Evolutionary conservation across 805 yeast species (phyloP), one percentile per base, ranked within the genome.

Genomic region (Candida xyloterini): DNA sequence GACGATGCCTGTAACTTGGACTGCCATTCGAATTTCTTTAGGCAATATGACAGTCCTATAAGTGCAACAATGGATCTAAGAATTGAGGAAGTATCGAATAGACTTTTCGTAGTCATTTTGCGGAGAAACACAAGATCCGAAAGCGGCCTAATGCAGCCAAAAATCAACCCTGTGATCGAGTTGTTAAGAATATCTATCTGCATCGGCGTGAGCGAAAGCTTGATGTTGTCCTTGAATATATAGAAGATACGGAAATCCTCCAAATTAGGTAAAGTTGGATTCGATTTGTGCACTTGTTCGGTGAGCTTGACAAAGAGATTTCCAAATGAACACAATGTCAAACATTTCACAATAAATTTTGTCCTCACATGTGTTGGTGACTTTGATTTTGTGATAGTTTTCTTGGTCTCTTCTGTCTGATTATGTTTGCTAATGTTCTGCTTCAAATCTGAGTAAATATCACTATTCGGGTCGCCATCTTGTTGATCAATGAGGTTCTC

Each of bases 41-140:
- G 71, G 16, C 87, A 88, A 53, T 79, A 84, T 4, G 80, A 71
- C 25, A 84, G 74, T 3, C 95, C 95, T 30, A 84, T 62, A 51
- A 83, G 72, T 3, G 87, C 82, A 40, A 82, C 74, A 32, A 68
- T 60, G 15, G 79, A 55, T 50, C 74, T 60, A 3, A 70, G 49
- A 20, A 67, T 43, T 2, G 57, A 41, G 2, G 52, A 35, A 3
- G 51, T 36, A 6, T 50, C 48, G 14, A 46, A 38, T 13, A 46
- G 41, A 1, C 48, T 34, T 15, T 43, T 34, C 20, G 10, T 35
- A 7, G n/a, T 22, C 24, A 44, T 33, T 7, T 42, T 42, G 7
- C 30, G 30, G 29, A 45, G 50, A 7, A 43, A 41, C 5, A 50
- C 33, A 15, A 36, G 27, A 37, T 69, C 71, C 16, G 63, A 42